These are phyloP conservation scores for Fusarium acutatum DNA, from an alignment of 2,329 filamentous ascomycete genomes.

Conservation along the genomic window DNA sequence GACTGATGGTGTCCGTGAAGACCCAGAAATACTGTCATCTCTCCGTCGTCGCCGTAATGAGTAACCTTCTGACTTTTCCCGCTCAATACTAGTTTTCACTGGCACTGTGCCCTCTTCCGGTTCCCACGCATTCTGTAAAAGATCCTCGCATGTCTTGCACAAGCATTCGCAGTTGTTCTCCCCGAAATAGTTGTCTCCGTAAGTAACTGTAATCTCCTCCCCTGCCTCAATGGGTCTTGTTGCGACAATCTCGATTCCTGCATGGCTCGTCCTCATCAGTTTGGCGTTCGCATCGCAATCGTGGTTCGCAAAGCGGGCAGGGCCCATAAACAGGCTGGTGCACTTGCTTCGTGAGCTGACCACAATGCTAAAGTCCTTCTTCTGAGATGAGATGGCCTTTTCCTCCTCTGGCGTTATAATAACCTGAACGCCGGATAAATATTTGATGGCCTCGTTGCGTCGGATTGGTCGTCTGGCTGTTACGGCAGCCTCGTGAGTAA, in stretches of 20 bases:
- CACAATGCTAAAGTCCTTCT: conserved; percentile 97
- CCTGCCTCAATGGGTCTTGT: conserved; percentile 82
- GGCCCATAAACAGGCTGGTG: conserved; percentile 91
- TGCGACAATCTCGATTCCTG: conserved; percentile 91
- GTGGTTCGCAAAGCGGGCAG: conserved; percentile 95
- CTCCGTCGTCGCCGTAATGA: conserved; percentile 63
- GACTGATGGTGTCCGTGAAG: conserved; percentile 66
- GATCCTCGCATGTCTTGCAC: conserved; percentile 84
- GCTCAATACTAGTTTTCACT: conserved; percentile 63
- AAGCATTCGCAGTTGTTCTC: conserved; percentile 94
- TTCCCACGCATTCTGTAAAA: conserved; percentile 83
- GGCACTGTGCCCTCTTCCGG: conserved; percentile 57
- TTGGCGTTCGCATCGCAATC: conserved; percentile 94
- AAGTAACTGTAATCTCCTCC: conserved; percentile 96
- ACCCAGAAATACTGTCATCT: conserved; percentile 58
- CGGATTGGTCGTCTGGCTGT: conserved; percentile 82
- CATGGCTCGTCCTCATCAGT: conserved; percentile 82
- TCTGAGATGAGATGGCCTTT: conserved; percentile 77
- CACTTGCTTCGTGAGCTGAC: conserved; percentile 92
- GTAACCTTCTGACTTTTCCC: conserved; percentile 58
- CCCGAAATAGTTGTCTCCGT: conserved; percentile 96
- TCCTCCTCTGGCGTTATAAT: conserved; percentile 93
- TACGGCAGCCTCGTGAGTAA: conserved; percentile 86
- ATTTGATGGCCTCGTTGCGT: conserved; percentile 87
- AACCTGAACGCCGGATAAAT: conserved; percentile 90